Evolutionary conservation across 257 asterid genomes (phyloP).

Genomic region (Penstemon newberryi): DNA sequence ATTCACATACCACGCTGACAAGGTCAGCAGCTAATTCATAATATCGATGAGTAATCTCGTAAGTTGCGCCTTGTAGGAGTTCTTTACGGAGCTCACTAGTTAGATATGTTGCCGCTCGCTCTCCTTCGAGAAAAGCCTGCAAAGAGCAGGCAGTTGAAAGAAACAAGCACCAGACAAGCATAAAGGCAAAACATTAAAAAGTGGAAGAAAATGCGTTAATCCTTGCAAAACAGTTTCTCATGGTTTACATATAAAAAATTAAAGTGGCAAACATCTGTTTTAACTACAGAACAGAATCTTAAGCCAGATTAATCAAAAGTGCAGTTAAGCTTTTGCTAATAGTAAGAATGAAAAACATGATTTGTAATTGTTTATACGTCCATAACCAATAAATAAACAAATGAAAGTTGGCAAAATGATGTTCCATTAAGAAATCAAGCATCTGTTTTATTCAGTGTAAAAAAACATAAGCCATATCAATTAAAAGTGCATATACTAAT

Average conservation of each 20-base stretch:
- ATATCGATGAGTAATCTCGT: conserved; percentile 74
- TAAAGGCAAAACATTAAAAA: not conserved
- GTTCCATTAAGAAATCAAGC: not conserved
- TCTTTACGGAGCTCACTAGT: conserved; percentile 59
- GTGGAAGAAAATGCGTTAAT: not conserved
- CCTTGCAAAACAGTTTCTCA: not conserved
- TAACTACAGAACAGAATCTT: not conserved
- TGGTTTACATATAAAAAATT: not conserved
- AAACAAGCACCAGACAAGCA: conserved; percentile 1
- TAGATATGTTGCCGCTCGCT: conserved; percentile 62
- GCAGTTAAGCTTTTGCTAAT: not conserved
- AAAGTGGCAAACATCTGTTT: not conserved
- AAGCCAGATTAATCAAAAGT: not conserved
- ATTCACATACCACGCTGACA: conserved; percentile 68
- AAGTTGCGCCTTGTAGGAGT: conserved; percentile 69
- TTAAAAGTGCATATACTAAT: too few species aligned
- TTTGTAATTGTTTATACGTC: too few species aligned
- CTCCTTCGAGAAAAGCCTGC: conserved; percentile 85
- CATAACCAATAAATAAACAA: not conserved
- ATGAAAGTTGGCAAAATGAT: not conserved
- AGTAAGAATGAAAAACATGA: not conserved
- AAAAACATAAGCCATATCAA: too few species aligned
- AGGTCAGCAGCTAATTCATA: conserved; percentile 81
- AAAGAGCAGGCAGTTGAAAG: conserved; percentile 19
- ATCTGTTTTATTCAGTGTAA: not conserved